Base-by-base conservation (phyloP, 2,329 filamentous ascomycete species). In the Lachnellula hyalina region DNA sequence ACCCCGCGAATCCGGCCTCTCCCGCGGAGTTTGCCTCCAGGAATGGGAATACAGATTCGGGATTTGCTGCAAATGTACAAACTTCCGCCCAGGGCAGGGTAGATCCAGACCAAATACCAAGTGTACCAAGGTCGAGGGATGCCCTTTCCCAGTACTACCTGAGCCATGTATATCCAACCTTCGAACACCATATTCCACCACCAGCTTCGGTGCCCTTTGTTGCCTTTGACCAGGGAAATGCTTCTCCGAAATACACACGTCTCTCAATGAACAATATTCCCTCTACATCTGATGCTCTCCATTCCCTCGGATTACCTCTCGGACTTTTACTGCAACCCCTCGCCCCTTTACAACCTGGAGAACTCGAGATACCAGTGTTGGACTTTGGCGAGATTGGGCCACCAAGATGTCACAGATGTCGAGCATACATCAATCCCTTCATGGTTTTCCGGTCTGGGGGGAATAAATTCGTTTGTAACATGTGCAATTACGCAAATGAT, bases 401-500 rank as follows among this genome's bases (percentile, higher is more conserved):
- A 41, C 94, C 94, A 21, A 83, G 94, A 70, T 99, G 94, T 73
- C 84, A 90, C 65, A 82, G 94, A 74, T 99, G 94, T 76, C 83
- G 94, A 68, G 88, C 93, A 14, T 99, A 99, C 73, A 95, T 99
- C 74, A 99, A 99, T 68, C 94, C 94, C 1, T 99, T 99, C 70
- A 97, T 99, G 94, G 89, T 92, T 68, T 99, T 99, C 79, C 83
- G 88, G 56, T 87, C 88, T 15, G 93, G 93, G 38, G 94, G 94
- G 54, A 96, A 93, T 74, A 96, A 96, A 70, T 95, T 96, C 70
- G 90, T 96, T 51, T 99, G 94, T 76, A 99, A 99, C 69, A 89
- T 99, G 74, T 99, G 94, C 75, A 94, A 89, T 21, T 96, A 97
- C 70, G 91, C 94, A 49, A 99, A 97, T 70, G 94, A 99, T 67